phyloP scores from a whole-genome alignment of 495 filamentous ascomycete species.

The Hyphodiscus hymeniophilus region DNA sequence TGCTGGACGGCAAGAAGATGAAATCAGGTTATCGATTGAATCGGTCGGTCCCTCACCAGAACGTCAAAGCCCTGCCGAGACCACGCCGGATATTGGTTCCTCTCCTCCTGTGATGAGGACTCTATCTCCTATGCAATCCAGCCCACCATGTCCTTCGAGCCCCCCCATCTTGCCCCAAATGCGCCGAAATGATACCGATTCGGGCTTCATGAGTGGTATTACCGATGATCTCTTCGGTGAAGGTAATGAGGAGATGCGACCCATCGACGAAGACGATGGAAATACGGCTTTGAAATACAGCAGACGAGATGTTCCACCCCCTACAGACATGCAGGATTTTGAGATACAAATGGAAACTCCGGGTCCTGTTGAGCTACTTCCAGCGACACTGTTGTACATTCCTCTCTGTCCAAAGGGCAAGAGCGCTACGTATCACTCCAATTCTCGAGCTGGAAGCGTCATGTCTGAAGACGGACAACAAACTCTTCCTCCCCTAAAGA shows the following conservation, averaged over 20 bases:
- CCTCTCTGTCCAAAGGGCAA: neutral
- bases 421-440: neutral
- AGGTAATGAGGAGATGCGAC: conserved; percentile 22
- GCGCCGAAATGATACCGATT: conserved; percentile 58
- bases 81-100: conserved; percentile 59
- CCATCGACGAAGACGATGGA: conserved; percentile 15
- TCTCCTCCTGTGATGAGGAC: conserved; percentile 66
- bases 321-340: conserved; percentile 6
- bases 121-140: conserved; percentile 30
- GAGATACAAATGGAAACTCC: conserved; percentile 19
- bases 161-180: conserved; percentile 58
- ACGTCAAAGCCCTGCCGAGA: conserved; percentile 43
- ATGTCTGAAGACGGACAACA: conserved; percentile 22
- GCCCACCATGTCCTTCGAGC: conserved; percentile 55
- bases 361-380: conserved; percentile 24
- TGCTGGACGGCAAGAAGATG: conserved; percentile 8
- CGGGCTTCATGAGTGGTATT: conserved; percentile 72
- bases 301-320: neutral
- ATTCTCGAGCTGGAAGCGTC: conserved; percentile 15
- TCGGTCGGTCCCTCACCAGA: conserved; percentile 49
- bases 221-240: conserved; percentile 44
- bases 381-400: conserved; percentile 17
- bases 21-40: conserved; percentile 20
- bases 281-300: conserved; percentile 7
- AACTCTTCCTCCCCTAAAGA: conserved; percentile 14